Percentiles rank a stretch among this genome's conserved stretches.
Evolutionary conservation across 2,329 filamentous ascomycete species (phyloP).

Genomic region (Colletotrichum tofieldiae): DNA sequence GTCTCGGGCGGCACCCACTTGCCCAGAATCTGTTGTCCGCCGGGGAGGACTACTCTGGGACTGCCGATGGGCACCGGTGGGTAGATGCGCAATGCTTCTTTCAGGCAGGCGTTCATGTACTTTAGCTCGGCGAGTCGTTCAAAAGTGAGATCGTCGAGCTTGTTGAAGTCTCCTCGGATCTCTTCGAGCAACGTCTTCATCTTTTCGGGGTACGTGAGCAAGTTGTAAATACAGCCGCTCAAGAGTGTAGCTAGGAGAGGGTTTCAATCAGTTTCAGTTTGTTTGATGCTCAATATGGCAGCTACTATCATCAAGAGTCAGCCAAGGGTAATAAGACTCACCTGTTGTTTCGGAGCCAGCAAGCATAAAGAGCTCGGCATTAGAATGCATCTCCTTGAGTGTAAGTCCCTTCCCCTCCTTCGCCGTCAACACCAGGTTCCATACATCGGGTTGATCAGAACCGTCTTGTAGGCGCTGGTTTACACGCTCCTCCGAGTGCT

Average conservation of each 20-base stretch:
- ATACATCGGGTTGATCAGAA: too few species aligned
- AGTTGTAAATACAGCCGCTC: conserved; percentile 47
- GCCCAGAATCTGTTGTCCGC: conserved; percentile 52
- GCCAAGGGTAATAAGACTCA: too few species aligned
- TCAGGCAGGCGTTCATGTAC: conserved; percentile 58
- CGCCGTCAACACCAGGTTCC: too few species aligned
- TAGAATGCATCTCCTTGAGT: too few species aligned
- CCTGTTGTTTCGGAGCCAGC: too few species aligned
- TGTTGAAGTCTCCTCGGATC: conserved; percentile 53
- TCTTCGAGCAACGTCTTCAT: conserved; percentile 55
- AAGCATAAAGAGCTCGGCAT: too few species aligned
- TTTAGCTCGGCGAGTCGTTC: conserved; percentile 49
- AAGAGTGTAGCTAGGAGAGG: conserved; percentile 52
- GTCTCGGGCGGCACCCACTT: conserved; percentile 52
- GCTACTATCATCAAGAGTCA: too few species aligned
- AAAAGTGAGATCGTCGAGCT: conserved; percentile 55
- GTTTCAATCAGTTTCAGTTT: conserved; percentile 45
- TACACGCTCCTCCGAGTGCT: too few species aligned
- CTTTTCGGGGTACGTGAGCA: conserved; percentile 50
- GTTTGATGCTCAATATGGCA: too few species aligned
- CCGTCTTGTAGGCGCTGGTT: too few species aligned
- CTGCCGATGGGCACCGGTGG: conserved; percentile 49
- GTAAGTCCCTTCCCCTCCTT: too few species aligned
- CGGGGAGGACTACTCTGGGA: conserved; percentile 49
- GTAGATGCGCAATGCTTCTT: conserved; percentile 61